A percentile compares a stretch with the other conserved stretches of the same genome.
Conservation (phyloP, 2,329 filamentous ascomycete genomes). For the Clonostachys rhizophaga region DNA sequence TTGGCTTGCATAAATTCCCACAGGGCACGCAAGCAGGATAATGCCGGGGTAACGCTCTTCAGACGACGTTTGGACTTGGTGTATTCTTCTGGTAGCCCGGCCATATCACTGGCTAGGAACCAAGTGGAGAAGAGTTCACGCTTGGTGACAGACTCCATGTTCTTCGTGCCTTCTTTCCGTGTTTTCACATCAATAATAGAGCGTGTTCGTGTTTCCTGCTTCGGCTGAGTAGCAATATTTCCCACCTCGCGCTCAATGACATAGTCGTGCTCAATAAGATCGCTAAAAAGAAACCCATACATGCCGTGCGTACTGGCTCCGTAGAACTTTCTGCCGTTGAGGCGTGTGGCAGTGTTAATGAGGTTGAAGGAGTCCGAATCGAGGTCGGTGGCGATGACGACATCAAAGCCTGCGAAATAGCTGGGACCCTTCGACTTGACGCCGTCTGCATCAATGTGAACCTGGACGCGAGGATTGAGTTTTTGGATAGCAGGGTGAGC, state of each 20-base stretch:
- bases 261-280: conserved; percentile 87
- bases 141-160: conserved; percentile 84
- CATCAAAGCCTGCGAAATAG: conserved; percentile 76
- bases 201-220: conserved; percentile 72
- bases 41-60: conserved; percentile 73
- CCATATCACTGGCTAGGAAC: conserved; percentile 74
- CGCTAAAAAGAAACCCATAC: conserved; percentile 93
- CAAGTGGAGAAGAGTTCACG: conserved; percentile 86
- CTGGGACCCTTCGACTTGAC: conserved; percentile 63
- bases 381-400: conserved; percentile 87
- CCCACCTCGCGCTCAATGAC: conserved; percentile 80
- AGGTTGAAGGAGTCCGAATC: conserved; percentile 68
- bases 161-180: conserved; percentile 63
- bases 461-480: conserved; percentile 82
- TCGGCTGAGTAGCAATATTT: conserved; percentile 60
- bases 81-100: conserved; percentile 67
- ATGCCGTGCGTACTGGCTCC: conserved; percentile 82
- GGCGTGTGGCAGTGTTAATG: conserved; percentile 82
- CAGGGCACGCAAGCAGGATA: conserved; percentile 82
- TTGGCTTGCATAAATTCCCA: conserved; percentile 71
- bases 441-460: conserved; percentile 65
- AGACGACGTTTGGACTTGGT: conserved; percentile 61
- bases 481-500: conserved; percentile 73
- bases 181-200: conserved; percentile 68
- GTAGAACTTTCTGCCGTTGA: conserved; percentile 80